phyloP scores from a whole-genome alignment of 306 rosid species.

The Sophora flavescens region DNA sequence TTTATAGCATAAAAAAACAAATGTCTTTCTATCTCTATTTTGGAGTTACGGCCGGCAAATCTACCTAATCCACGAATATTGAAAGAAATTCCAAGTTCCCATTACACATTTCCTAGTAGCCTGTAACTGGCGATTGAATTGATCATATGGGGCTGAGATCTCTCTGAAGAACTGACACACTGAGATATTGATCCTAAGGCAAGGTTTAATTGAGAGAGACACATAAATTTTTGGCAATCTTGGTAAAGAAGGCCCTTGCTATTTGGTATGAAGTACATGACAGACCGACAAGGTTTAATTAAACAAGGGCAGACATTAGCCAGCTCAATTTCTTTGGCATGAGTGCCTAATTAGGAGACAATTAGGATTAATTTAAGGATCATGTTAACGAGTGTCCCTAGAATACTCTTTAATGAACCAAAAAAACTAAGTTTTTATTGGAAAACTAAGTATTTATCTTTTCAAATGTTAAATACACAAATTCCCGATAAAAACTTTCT shows the following conservation, averaged over 20 bases:
- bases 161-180: conserved; percentile 45
- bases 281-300: conserved; percentile 66
- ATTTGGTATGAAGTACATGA: conserved; percentile 44
- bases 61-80: conserved; percentile 41
- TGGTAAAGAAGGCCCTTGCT: conserved; percentile 35
- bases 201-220: conserved; percentile 12
- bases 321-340: conserved; percentile 92
- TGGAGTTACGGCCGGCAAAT: conserved; percentile 32
- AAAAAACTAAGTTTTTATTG: no score
- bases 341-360: conserved; percentile 66
- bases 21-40: conserved; percentile 26
- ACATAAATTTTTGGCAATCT: conserved; percentile 48
- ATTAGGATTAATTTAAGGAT: conserved; percentile 49
- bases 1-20: not conserved
- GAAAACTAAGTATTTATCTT: no score
- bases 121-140: conserved; percentile 35
- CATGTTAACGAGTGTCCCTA: no score
- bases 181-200: conserved; percentile 55
- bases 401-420: no score
- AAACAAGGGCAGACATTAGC: conserved; percentile 80
- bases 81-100: not conserved
- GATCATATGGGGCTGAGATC: conserved; percentile 29
- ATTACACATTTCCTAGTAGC: conserved; percentile 14
- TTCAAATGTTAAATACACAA: no score
- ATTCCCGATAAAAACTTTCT: no score